Base-by-base conservation (phyloP, 495 filamentous ascomycete species). In the Aspergillus ostianus region DNA sequence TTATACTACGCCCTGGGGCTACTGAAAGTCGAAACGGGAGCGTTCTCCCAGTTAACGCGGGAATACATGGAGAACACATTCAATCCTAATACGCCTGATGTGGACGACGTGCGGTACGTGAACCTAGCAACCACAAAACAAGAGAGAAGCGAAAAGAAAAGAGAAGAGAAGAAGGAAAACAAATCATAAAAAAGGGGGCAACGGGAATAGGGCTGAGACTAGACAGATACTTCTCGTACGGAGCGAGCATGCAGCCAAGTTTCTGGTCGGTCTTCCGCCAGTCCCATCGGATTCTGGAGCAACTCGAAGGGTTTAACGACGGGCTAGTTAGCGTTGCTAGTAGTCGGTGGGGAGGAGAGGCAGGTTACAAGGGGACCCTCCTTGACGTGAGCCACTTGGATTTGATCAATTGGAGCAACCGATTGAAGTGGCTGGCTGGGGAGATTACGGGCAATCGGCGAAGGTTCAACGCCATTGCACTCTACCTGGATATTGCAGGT, bases 381-480 rank as follows among this genome's bases (percentile, higher is more conserved):
- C 73, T 92, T 6, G 85, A 84, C 10, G 91, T 96, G 29, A 95
- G 87, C 71, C 94, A 98, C 73, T 74, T 97, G 6, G 92, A 97
- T 65, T 76, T 96, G 54, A 98, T 97, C 71, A 97, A 97, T 74
- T 98, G 93, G 94, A 93, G 85, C 53, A 97, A 96, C 66, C 79
- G 89, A 53, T 59, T 96, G 32, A 83, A 86, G 60, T 96, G 86
- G 85, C 80, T 86, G 44, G 67, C 88, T 18, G 85, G 84, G 62
- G 80, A 87, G 62, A 74, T 88, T 65, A 85, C 84, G 58, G 90
- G 91, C 6, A 84, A 85, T 52, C 84, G 83, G 67, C 78, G 80
- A 62, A 89, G 86, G 30, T 97, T 98, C 77, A 98, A 98, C 67
- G 93, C 93, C 4, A 87, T 97, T 64, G 93, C 93, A 0, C 96